Evolutionary conservation across 2,329 filamentous ascomycete genomes (phyloP), one percentile per base, ranked within the genome.

Genomic region (Ilyonectria robusta): DNA sequence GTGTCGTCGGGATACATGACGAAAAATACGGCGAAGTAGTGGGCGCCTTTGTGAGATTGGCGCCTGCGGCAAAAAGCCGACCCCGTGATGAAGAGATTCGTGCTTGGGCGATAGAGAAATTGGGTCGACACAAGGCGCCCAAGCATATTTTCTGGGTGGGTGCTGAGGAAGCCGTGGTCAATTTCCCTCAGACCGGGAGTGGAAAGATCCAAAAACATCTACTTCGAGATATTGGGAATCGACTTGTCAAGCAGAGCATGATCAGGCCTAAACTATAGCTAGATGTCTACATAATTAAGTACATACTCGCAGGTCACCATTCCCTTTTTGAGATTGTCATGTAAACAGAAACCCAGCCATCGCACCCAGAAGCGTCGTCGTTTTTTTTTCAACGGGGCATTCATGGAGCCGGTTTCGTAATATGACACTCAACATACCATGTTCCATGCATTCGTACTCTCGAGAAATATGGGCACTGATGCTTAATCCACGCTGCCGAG

Each of bases 11-110:
- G 0, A 79, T 97, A 1, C 89, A 91, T 0, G 93, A 97, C 77
- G 87, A 90, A 70, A 85, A 86, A 73, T 93, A 95, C 77, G 94
- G 94, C 1, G 94, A 97, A 82, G 88, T 88, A 0, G 93, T 97
- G 1, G 92, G 88, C 8, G 93, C 92, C 0, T 97, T 97, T 79
- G 83, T 96, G 2, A 56, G 66, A 19, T 5, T 33, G 9, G 44
- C 54, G n/a, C 44, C 53, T 1, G 58, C 19, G 2, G 15, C 21
- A 7, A 53, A 53, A 11, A 7, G 13, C 5, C 76, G 79, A 35
- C 86, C 84, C 1, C 78, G 79, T 0, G 82, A 84, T 53, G 81
- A 85, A 3, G 85, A 88, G 62, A 75, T 91, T 9, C 81, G 85
- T 17, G 81, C 83, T 33, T 91, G 88, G 88, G 87, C 87, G 1